phyloP scores from a whole-genome alignment of 306 rosid genomes.

The Cucumis sativus region DNA sequence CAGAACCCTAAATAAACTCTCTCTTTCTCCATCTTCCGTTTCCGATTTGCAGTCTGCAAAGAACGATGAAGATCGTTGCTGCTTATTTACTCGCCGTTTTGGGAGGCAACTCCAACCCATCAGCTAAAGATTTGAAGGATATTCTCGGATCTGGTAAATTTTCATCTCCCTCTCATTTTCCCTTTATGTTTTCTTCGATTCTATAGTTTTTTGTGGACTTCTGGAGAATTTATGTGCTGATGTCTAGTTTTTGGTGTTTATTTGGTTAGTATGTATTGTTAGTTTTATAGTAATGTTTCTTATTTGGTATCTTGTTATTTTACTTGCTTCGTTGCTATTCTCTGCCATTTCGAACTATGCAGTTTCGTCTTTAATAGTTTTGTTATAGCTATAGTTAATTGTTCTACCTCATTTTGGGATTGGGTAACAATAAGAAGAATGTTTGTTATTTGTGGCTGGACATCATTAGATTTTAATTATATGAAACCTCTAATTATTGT shows the following conservation, averaged over 20 bases:
- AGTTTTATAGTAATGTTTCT: neutral
- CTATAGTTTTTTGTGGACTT: neutral
- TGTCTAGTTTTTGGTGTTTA: neutral
- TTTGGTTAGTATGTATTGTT: neutral
- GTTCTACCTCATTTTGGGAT: neutral
- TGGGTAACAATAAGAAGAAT: neutral
- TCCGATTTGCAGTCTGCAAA: neutral
- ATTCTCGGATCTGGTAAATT: slow-evolving; percentile 28
- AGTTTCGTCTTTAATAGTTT: neutral
- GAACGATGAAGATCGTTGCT: slow-evolving; percentile 30
- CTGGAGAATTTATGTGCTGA: neutral
- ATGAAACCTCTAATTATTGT: neutral
- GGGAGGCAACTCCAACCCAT: slow-evolving; percentile 36
- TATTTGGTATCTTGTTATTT: neutral
- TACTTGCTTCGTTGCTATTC: neutral
- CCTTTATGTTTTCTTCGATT: neutral
- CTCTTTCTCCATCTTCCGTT: neutral
- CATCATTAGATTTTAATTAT: too few relatives aligned
- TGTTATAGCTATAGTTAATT: neutral
- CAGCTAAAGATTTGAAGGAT: slow-evolving; percentile 22
- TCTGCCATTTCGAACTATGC: too few relatives aligned
- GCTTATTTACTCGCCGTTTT: slow-evolving; percentile 33
- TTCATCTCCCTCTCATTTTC: neutral
- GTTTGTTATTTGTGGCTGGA: neutral
- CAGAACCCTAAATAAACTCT: neutral